These are phyloP conservation scores for Metschnikowia kunwiensis DNA, from an alignment of 805 yeast species.

Conservation along the genomic window DNA sequence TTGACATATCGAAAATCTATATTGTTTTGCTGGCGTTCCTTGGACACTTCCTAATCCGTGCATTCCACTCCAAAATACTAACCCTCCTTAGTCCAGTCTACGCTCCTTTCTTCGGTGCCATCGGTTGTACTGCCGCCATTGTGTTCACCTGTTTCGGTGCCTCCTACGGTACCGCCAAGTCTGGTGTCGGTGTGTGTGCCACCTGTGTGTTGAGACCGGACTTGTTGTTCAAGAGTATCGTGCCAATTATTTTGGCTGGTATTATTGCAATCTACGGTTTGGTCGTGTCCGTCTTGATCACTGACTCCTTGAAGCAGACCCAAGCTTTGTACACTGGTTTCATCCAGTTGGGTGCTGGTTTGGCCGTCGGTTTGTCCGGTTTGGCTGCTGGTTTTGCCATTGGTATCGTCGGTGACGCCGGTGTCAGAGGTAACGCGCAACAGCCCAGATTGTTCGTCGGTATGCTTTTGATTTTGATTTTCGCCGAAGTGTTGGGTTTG, in stretches of 20 bases:
- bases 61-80: slow-evolving; percentile 10
- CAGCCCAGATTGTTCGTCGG: slow-evolving; percentile 98
- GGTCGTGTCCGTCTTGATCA: slow-evolving; percentile 92
- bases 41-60: no score
- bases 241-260: slow-evolving; percentile 99
- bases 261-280: slow-evolving; percentile 97
- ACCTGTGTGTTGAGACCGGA: slow-evolving; percentile 98
- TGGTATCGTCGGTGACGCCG: slow-evolving; percentile 99
- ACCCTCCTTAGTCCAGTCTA: slow-evolving; percentile 27
- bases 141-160: slow-evolving; percentile 99
- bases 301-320: slow-evolving; percentile 81
- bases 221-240: slow-evolving; percentile 85
- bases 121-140: slow-evolving; percentile 99
- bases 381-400: slow-evolving; percentile 98
- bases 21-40: no score
- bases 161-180: slow-evolving; percentile 97
- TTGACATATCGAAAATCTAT: no score
- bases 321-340: slow-evolving; percentile 94
- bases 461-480: slow-evolving; percentile 96
- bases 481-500: slow-evolving; percentile 97
- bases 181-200: slow-evolving; percentile 99
- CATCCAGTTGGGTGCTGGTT: slow-evolving; percentile 97
- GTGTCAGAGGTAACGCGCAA: slow-evolving; percentile 97
- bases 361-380: slow-evolving; percentile 95
- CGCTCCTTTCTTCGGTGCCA: slow-evolving; percentile 94